Evolutionary conservation across 176 grass and related monocot genomes (phyloP).

Genomic region (Bromus sterilis): DNA sequence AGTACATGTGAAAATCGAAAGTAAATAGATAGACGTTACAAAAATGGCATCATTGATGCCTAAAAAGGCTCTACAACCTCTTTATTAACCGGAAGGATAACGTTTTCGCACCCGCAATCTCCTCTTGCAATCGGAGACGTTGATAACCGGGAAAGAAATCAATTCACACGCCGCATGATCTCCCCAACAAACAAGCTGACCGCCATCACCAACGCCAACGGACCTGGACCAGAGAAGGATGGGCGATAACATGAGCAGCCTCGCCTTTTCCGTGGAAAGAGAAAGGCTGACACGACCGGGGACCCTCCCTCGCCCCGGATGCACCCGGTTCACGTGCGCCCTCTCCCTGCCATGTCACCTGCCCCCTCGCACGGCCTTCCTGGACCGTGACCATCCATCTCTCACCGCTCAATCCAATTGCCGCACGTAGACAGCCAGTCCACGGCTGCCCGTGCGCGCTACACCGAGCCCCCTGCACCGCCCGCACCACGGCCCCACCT

Average conservation of each 20-base stretch:
- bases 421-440: constrained; percentile 18
- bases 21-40: not conserved
- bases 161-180: not conserved
- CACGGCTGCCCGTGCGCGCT: not conserved
- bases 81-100: not conserved
- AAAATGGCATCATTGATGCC: not conserved
- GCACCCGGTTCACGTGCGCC: not conserved
- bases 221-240: not conserved
- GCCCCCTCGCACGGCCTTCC: not conserved
- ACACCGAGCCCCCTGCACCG: not conserved
- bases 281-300: not conserved
- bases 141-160: not conserved
- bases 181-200: not conserved
- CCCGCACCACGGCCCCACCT: not conserved
- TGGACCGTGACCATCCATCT: not conserved
- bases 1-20: not conserved
- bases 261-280: constrained; percentile 11
- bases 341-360: not conserved
- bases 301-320: not conserved
- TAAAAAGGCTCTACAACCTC: not conserved
- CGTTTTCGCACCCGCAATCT: not conserved
- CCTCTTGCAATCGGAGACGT: not conserved
- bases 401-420: not conserved
- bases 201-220: not conserved
- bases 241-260: not conserved